A percentile compares a stretch with the other conserved stretches of the same genome.
Evolutionary conservation across 352 stramenopile species (phyloP).

Genomic region (Globisporangium parvum): DNA sequence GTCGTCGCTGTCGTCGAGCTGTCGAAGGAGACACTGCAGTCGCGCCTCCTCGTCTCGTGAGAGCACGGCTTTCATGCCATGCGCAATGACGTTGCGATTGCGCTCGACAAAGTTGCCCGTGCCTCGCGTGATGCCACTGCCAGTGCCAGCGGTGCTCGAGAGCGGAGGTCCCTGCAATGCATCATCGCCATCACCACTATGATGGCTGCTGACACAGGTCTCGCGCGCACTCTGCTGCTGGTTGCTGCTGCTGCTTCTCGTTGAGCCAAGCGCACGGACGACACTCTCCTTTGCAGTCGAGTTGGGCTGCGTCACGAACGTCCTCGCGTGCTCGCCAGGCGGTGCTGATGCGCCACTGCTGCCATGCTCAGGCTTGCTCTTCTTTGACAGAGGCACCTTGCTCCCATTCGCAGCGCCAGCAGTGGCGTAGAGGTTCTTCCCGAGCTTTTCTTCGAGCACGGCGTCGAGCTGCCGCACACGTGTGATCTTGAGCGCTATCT

Average conservation of each 20-base stretch:
- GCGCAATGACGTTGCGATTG: constrained; percentile 41
- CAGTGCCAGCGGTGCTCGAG: background rate
- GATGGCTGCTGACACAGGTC: constrained; percentile 11
- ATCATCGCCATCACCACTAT: background rate
- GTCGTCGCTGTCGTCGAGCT: background rate
- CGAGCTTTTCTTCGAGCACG: constrained; percentile 56
- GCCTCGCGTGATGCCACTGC: background rate
- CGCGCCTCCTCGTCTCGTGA: constrained; percentile 49
- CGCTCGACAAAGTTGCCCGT: constrained; percentile 41
- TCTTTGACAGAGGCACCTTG: constrained; percentile 5
- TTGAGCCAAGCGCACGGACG: background rate
- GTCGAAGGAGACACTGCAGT: constrained; percentile 29
- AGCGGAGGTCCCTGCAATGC: background rate
- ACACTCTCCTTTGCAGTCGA: background rate
- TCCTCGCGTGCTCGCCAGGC: background rate
- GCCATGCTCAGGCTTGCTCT: constrained; percentile 1
- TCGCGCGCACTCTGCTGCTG: constrained; percentile 1
- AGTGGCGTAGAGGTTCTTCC: constrained; percentile 44
- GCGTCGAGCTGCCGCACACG: constrained; percentile 53
- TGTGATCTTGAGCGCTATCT: constrained; percentile 72
- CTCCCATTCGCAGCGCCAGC: constrained; percentile 19
- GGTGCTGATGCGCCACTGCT: background rate
- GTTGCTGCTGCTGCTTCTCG: background rate
- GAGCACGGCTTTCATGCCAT: constrained; percentile 46
- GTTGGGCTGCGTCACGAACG: background rate